Conservation (phyloP, 257 asterid species). For the Knoxia roxburghii region DNA sequence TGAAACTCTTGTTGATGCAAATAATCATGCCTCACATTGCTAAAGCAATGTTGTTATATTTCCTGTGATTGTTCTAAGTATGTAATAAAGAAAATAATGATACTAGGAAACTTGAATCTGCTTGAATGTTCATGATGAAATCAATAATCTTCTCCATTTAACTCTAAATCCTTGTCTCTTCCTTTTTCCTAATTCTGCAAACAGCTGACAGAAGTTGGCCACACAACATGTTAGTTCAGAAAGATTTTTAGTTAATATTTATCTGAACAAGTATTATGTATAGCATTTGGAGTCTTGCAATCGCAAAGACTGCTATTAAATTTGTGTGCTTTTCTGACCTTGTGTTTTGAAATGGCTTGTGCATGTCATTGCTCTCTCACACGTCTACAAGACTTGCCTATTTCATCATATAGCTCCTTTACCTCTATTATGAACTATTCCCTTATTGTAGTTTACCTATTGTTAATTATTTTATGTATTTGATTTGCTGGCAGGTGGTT, state of each 20-base stretch:
- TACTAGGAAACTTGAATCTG: neutral
- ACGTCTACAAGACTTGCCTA: neutral
- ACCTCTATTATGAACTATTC: neutral
- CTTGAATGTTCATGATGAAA: neutral
- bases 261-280: neutral
- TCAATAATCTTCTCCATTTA: neutral
- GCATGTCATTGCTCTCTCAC: neutral
- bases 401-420: neutral
- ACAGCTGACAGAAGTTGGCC: neutral
- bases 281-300: neutral
- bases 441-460: neutral
- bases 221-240: neutral
- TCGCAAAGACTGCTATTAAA: neutral
- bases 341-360: conserved; percentile 1
- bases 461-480: conserved; percentile 11
- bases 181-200: neutral
- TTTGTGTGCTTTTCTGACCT: neutral
- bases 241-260: neutral
- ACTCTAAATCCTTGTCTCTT: too few species aligned
- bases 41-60: neutral
- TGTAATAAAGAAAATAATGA: neutral
- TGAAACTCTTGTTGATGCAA: neutral
- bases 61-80: neutral
- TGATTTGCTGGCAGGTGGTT: conserved; percentile 65
- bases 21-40: conserved; percentile 6